Conservation (phyloP, 2,329 filamentous ascomycete genomes). For the Aureobasidium sp. region DNA sequence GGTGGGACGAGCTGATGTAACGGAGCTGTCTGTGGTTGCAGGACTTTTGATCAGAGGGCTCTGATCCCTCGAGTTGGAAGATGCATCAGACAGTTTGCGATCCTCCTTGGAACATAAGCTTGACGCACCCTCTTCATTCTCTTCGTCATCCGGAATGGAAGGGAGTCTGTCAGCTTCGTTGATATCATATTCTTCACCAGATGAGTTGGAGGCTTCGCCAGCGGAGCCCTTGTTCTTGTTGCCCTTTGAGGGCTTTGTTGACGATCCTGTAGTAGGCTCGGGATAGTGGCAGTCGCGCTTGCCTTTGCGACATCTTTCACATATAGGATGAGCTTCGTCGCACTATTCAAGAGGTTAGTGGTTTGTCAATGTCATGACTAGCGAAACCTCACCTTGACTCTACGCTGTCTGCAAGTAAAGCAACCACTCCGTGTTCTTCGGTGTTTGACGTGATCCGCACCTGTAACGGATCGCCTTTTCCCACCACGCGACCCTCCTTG, state of each 20-base stretch:
- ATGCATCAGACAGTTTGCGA: slow-evolving; percentile 31
- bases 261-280: slow-evolving; percentile 50
- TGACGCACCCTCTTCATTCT: slow-evolving; percentile 33
- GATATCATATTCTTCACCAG: slow-evolving; percentile 40
- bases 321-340: slow-evolving; percentile 79
- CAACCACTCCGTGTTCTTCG: slow-evolving; percentile 88
- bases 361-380: not conserved
- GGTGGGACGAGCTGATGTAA: not conserved
- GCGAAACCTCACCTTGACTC: slow-evolving; percentile 56
- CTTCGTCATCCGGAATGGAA: slow-evolving; percentile 38
- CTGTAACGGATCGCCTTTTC: slow-evolving; percentile 7
- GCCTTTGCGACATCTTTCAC: slow-evolving; percentile 87
- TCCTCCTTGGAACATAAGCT: slow-evolving; percentile 19
- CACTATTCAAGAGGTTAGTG: slow-evolving; percentile 48
- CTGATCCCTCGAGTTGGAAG: slow-evolving; percentile 17
- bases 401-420: slow-evolving; percentile 78
- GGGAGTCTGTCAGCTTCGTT: slow-evolving; percentile 32
- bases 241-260: slow-evolving; percentile 35
- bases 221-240: slow-evolving; percentile 37
- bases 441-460: slow-evolving; percentile 71
- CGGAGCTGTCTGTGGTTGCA: slow-evolving; percentile 4
- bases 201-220: slow-evolving; percentile 40
- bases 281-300: slow-evolving; percentile 87
- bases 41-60: slow-evolving; percentile 6
- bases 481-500: slow-evolving; percentile 19